Conservation (phyloP, 805 yeast species). For the Candida maesae region DNA sequence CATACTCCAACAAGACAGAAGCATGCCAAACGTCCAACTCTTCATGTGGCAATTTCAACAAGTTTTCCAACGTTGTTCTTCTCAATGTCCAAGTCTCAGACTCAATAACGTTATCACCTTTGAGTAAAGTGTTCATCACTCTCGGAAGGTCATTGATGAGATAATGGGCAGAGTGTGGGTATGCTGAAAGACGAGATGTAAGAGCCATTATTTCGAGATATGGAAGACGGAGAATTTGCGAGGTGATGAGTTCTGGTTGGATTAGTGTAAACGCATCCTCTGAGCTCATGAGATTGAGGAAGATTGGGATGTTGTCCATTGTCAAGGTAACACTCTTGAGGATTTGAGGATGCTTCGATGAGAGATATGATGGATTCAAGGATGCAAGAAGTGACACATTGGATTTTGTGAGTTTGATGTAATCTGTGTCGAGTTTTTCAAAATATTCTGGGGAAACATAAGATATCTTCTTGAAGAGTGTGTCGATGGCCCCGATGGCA, state of each 20-base stretch:
- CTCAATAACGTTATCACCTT: slow-evolving; percentile 19
- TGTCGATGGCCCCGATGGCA: slow-evolving; percentile 15
- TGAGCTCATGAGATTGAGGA: slow-evolving; percentile 14
- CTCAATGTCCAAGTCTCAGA: slow-evolving; percentile 20
- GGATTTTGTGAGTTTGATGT: slow-evolving; percentile 6
- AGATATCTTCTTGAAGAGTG: slow-evolving; percentile 19
- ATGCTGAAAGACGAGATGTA: slow-evolving; percentile 7
- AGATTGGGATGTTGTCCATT: slow-evolving; percentile 12
- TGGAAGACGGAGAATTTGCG: slow-evolving; percentile 15
- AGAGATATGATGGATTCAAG: slow-evolving; percentile 20
- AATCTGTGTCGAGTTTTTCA: slow-evolving; percentile 9
- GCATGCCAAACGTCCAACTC: slow-evolving; percentile 21
- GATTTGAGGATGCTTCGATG: slow-evolving; percentile 9
- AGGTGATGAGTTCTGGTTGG: slow-evolving; percentile 9
- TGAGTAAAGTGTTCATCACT: slow-evolving; percentile 23
- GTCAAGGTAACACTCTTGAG: slow-evolving; percentile 11
- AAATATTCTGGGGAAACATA: slow-evolving; percentile 9
- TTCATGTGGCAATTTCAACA: slow-evolving; percentile 13
- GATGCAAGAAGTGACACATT: slow-evolving; percentile 12
- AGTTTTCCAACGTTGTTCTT: slow-evolving; percentile 16
- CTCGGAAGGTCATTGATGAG: slow-evolving; percentile 19
- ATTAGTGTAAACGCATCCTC: slow-evolving; percentile 9
- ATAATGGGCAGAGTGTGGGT: slow-evolving; percentile 11
- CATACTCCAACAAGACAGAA: slow-evolving; percentile 13
- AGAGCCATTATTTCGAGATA: slow-evolving; percentile 23